Base-by-base conservation (phyloP, 2,329 filamentous ascomycete species). In the Epicoccum sorghinum region DNA sequence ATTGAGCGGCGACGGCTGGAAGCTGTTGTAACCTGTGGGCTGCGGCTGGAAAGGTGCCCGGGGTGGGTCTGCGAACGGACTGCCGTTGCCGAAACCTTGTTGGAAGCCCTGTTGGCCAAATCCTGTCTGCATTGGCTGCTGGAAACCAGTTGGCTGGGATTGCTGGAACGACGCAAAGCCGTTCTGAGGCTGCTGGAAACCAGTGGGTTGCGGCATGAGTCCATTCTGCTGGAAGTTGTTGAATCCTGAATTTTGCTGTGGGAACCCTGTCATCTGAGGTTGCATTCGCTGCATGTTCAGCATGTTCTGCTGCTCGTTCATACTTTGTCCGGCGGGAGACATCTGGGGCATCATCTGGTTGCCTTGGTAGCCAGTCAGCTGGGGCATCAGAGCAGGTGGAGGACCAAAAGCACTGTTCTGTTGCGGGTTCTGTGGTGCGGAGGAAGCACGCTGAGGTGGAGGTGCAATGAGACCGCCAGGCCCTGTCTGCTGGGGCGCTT, bases 391-490 rank as follows among this genome's bases (percentile, higher is more conserved):
- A n/a, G 90, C 75, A 13, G 90, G 87, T 44, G 90, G 72, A 36
- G 89, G 74, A 14, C 89, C 84, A 7, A 84, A 83, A 72, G 96
- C 95, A 4, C 81, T 83, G 73, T 83, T 92, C 40, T 86, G 86
- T 69, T 71, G 69, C 35, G 69, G 88, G 48, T 91, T 89, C 71
- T 91, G 89, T 24, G 95, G 93, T 35, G 95, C 93, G 36, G 93
- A 97, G 10, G 95, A 82, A 7, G 95, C 89, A 57, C 95, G 84
- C 47, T 87, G 84, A 9, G 92, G 91, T 14, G 90, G 91, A 7
- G 92, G 91, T 43, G 88, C 84, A 58, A 93, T 84, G 33, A 96
- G 80, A 14, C 86, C 85, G 35, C 84, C 80, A 44, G 69, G 78
- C n/a, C 48, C 68, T 62, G 85, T 82, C 53, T 85, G 83, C 57